Evolutionary conservation across 2,329 filamentous ascomycete genomes (phyloP), one percentile per base, ranked within the genome.

Genomic region (Penicillium sp.): DNA sequence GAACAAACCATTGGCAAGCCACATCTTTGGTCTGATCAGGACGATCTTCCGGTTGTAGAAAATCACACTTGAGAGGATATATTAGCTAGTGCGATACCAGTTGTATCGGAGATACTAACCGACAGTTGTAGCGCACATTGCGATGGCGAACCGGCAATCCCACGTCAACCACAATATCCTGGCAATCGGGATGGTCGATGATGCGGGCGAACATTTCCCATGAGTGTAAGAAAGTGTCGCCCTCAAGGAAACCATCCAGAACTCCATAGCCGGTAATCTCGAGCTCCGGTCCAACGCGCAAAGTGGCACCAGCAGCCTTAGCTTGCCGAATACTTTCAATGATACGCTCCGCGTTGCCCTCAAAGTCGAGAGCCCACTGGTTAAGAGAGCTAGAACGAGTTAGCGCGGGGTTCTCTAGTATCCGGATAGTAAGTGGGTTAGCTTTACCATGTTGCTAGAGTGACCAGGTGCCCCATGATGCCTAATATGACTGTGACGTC

Each of bases 1-100:
- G 19, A 44, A 62, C 66, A 9, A 54, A 46, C 50, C 87, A 59
- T 89, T 87, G 47, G 87, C 87, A 6, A 92, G 80, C 65, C 80
- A 86, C 61, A 90, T 79, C 73, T 91, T 92, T 0, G 88, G 88
- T 11, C 89, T 79, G 56, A 94, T 87, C 57, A 88, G 78, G 19
- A 92, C 74, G 21, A 92, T 86, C 73, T 87, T 85, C 50, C 84
- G 82, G 63, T 92, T 83, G 50, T 85, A 79, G 59, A 79, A 78
- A 60, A 90, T 81, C n/a, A 88, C 78, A 7, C 70, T 71, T 34
- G 0, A 29, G 29, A 21, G 40, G 6, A 23, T 40, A 29, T 21
- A 45, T 56, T 25, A 59, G 43, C 23, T 19, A 45, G 38, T 40
- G 41, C 27, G 9, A 34, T 4, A 52, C 19, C 2, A 10, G 6